phyloP scores from a whole-genome alignment of 148 eudicot species.

The Chenopodium quinoa region DNA sequence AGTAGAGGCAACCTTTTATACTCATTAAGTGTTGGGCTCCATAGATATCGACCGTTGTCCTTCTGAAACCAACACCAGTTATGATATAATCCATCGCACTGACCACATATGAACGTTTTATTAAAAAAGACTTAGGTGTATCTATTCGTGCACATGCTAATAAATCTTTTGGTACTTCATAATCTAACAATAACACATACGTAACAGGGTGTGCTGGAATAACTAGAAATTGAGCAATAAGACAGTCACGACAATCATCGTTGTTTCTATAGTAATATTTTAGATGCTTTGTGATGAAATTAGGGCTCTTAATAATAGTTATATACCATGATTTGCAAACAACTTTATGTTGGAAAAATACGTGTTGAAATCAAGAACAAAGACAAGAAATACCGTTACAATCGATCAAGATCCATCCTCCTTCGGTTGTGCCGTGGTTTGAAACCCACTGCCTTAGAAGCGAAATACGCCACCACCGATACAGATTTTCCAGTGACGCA shows the following conservation, averaged over 20 bases:
- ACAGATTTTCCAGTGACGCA: too few relatives aligned
- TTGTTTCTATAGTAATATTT: conserved; percentile 14
- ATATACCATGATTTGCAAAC: conserved; percentile 23
- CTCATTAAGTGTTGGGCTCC: conserved; percentile 12
- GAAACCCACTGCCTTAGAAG: too few relatives aligned
- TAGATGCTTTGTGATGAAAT: conserved; percentile 20
- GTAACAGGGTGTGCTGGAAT: neutral
- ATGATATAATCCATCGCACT: conserved; percentile 22
- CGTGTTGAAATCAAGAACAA: too few relatives aligned
- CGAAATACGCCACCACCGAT: too few relatives aligned
- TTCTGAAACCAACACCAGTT: neutral
- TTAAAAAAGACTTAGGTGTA: neutral
- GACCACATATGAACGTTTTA: conserved; percentile 10
- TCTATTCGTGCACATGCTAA: neutral
- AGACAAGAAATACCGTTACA: too few relatives aligned
- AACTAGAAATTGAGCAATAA: neutral
- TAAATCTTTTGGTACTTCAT: neutral
- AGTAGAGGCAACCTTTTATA: neutral
- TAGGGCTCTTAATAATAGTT: conserved; percentile 1
- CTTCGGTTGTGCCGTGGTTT: too few relatives aligned
- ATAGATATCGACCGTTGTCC: too few relatives aligned
- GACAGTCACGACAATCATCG: neutral
- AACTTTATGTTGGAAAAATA: neutral
- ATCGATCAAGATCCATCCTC: too few relatives aligned
- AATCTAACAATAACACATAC: neutral